Evolutionary conservation across 768 basidiomycete genomes (phyloP).

Genomic region (Coprinopsis strossmayeri): DNA sequence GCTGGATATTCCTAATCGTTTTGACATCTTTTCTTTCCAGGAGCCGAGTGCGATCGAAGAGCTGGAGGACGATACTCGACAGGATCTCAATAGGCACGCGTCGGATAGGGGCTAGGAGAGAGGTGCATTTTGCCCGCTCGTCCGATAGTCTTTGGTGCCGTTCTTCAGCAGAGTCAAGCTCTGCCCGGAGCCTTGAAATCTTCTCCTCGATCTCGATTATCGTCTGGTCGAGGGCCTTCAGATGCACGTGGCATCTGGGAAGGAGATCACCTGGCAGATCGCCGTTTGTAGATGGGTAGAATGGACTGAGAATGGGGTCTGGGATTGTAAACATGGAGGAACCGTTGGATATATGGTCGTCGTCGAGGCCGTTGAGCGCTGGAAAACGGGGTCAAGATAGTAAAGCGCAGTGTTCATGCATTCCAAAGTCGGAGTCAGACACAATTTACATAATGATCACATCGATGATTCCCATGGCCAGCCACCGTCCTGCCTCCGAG

Average conservation of each 20-base stretch:
- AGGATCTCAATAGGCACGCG: constrained; percentile 3
- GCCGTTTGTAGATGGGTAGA: neutral
- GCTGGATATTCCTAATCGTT: neutral
- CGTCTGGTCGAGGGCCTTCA: neutral
- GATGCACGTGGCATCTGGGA: neutral
- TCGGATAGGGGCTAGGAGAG: neutral
- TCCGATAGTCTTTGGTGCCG: neutral
- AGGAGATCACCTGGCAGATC: neutral
- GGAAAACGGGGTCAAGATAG: no score
- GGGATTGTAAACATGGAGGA: no score
- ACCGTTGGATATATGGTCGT: no score
- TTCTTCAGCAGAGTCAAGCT: neutral
- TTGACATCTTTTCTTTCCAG: neutral
- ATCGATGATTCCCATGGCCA: no score
- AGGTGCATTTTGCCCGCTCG: neutral
- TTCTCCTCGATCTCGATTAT: neutral
- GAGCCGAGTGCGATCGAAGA: neutral
- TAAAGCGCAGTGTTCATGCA: no score
- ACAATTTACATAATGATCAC: no score
- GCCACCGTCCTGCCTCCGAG: no score
- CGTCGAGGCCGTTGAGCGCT: no score
- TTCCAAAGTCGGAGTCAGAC: no score
- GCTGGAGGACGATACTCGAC: neutral
- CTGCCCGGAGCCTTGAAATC: neutral
- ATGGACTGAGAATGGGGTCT: neutral